These are phyloP conservation scores for Modicella reniformis DNA, from an alignment of 371 early-diverging fungal genomes.

Conservation along the genomic window DNA sequence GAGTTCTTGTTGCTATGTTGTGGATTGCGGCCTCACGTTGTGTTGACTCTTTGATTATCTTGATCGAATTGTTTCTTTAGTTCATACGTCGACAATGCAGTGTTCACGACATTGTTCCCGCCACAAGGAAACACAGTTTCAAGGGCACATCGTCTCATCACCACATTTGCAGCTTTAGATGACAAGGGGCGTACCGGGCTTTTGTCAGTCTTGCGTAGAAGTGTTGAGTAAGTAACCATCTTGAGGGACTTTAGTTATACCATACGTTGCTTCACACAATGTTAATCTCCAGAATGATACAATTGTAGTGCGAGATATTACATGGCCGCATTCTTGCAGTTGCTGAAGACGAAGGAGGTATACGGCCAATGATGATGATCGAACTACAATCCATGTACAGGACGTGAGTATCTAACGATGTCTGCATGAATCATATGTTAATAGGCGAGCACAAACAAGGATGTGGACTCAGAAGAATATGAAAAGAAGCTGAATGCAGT, in stretches of 20 bases:
- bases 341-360: constrained; percentile 31
- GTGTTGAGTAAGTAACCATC: constrained; percentile 37
- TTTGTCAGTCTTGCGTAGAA: constrained; percentile 40
- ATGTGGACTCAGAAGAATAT: constrained; percentile 12
- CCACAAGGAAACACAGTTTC: constrained; percentile 39
- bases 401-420: not conserved
- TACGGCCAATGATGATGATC: not conserved
- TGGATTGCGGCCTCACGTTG: not conserved
- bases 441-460: constrained; percentile 2
- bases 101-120: constrained; percentile 68
- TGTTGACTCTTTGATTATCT: not conserved
- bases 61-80: constrained; percentile 26
- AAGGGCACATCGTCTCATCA: constrained; percentile 38
- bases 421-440: not conserved
- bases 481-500: constrained; percentile 34
- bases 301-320: constrained; percentile 32
- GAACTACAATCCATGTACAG: not conserved
- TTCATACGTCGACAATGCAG: constrained; percentile 70
- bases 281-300: not conserved
- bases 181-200: constrained; percentile 49
- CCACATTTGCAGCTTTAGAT: constrained; percentile 29
- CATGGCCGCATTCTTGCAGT: constrained; percentile 28
- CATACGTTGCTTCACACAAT: not conserved
- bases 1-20: not conserved
- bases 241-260: not conserved